phyloP scores from a whole-genome alignment of 306 rosid species.

The Lathyrus aphaca region DNA sequence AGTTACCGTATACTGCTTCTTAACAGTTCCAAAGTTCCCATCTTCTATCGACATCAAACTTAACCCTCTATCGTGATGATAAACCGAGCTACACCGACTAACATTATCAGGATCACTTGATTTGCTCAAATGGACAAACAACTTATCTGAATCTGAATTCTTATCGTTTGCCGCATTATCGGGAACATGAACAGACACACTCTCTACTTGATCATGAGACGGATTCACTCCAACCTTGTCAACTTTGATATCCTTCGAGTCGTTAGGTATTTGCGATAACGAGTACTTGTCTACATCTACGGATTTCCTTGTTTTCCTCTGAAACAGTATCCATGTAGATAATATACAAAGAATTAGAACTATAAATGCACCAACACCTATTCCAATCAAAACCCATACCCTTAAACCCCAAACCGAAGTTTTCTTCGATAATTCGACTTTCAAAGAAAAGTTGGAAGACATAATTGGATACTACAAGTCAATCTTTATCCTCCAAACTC shows the following conservation, averaged over 20 bases:
- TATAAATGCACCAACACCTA: constrained; percentile 81
- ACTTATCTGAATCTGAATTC: constrained; percentile 73
- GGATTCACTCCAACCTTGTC: constrained; percentile 73
- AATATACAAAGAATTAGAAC: constrained; percentile 72
- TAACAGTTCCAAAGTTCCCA: constrained; percentile 72
- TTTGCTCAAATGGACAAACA: constrained; percentile 73
- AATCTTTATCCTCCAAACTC: constrained; percentile 46
- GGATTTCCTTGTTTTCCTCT: constrained; percentile 77
- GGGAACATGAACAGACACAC: constrained; percentile 50
- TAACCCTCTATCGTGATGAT: constrained; percentile 75
- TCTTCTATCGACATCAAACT: constrained; percentile 87
- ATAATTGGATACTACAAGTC: constrained; percentile 48
- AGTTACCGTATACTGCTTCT: constrained; percentile 63
- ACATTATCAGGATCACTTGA: constrained; percentile 67
- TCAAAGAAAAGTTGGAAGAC: constrained; percentile 59
- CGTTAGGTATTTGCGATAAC: constrained; percentile 72
- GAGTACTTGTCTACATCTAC: constrained; percentile 65
- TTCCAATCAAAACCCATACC: constrained; percentile 82
- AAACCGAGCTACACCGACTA: constrained; percentile 84
- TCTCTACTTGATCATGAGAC: constrained; percentile 60
- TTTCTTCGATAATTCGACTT: constrained; percentile 71
- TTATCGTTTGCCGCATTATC: constrained; percentile 67
- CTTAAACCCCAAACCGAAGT: constrained; percentile 68
- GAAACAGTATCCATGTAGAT: constrained; percentile 76
- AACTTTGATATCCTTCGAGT: constrained; percentile 80